Base-by-base conservation (phyloP, 2,329 filamentous ascomycete species). In the Aureobasidium uvarum region DNA sequence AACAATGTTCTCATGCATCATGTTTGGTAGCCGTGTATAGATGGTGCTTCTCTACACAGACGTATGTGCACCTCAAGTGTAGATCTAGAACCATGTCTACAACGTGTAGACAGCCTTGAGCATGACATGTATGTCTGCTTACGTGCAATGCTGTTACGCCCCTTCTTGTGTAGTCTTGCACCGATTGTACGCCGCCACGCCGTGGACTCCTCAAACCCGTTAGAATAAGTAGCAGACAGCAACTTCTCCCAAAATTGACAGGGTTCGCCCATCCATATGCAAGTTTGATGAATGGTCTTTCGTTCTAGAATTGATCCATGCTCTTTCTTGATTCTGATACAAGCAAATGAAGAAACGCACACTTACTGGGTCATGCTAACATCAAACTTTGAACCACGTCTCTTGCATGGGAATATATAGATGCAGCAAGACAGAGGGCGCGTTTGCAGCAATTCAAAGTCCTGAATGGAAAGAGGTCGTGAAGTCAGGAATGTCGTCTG, bases 271-370 rank as follows among this genome's bases (percentile, higher is more conserved):
- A 6, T 52, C 0, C 18, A 20, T 33, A 3, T 11, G 16, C 31
- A 52, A 18, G 36, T 18, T 36, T 36, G n/a, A n/a, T n/a, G n/a
- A n/a, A n/a, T n/a, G 10, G 36, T 43, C 16, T 10, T 36, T 11
- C 11, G 3, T 6, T 46, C 11, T 25, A 25, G 50, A 52, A 48
- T 18, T 13, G 28, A 5, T 23, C 31, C 31, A 62, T 28, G 43
- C 43, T 58, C 54, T 43, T 58, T 41, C 38, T 58, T 58, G 54
- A 43, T 45, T 14, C 20, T 45, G 54, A 43, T 45, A 25, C 23
- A 46, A 36, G 18, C 28, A 36, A 48, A 48, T 6, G 20, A 18
- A 38, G 13, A 23, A 13, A 10, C 1, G 5, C 1, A 48, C 20
- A 48, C 41, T 60, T 36, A 60, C 56, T 36, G 16, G 6, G n/a